phyloP scores from a whole-genome alignment of 164 flowering plant genomes.

The Echeveria elegans region DNA sequence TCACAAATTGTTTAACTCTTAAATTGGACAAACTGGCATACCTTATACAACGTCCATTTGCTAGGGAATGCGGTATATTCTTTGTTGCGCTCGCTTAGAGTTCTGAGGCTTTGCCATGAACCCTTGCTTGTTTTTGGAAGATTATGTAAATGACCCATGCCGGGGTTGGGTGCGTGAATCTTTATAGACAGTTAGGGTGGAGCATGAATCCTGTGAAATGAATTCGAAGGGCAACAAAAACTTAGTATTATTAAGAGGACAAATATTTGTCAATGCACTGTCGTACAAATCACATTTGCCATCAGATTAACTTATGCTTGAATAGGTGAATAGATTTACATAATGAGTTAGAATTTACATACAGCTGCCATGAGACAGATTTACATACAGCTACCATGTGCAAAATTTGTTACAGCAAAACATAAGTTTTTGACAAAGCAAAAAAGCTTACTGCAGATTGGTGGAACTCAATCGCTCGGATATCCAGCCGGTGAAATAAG shows the following conservation, averaged over 20 bases:
- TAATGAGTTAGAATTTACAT: constrained; percentile 66
- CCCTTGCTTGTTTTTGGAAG: constrained; percentile 25
- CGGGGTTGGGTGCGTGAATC: constrained; percentile 26
- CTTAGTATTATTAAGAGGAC: background rate
- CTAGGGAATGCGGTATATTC: constrained; percentile 66
- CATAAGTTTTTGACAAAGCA: background rate
- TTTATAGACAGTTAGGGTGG: constrained; percentile 44
- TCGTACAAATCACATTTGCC: background rate
- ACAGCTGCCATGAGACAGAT: constrained; percentile 30
- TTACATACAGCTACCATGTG: background rate
- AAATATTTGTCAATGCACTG: background rate
- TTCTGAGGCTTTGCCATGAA: constrained; percentile 59
- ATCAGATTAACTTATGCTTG: background rate
- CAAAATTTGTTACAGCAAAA: background rate
- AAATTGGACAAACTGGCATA: constrained; percentile 10
- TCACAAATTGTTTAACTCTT: background rate
- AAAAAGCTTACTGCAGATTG: constrained; percentile 55
- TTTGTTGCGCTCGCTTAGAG: constrained; percentile 70
- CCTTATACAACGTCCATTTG: constrained; percentile 84
- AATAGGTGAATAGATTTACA: no score
- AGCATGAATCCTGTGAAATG: constrained; percentile 20
- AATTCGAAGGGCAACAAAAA: background rate
- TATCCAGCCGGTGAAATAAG: constrained; percentile 78
- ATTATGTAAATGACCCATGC: constrained; percentile 24
- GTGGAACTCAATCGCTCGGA: constrained; percentile 56